Evolutionary conservation across 441 rosid genomes (phyloP), one percentile per base, ranked within the genome.

Genomic region (Aquilaria agallochum): DNA sequence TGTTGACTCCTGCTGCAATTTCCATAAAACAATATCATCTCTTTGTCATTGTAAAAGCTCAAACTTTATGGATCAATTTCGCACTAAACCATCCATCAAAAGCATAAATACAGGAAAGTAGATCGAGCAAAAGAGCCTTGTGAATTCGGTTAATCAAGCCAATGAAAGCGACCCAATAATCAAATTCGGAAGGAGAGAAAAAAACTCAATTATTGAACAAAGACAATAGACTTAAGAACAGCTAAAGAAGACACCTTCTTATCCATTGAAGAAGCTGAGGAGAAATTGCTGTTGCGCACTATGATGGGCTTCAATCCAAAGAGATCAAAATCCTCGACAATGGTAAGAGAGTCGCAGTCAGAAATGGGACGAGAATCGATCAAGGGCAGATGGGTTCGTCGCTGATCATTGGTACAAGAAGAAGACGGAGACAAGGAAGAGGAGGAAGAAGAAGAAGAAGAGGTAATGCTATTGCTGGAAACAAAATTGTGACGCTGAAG

Each of bases 231-330:
- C 31, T 20, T 20, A 48, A 3, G 56, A 11, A n/a, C 9, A 40
- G 45, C 45, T 40, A 36, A 31, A 50, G 44, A 59, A 36, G 52
- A n/a, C 40, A 88, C 97, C 97, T 94, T 94, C 72, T 80, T 91
- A 82, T 85, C 96, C 97, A 90, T 93, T 55, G 76, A 51, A 8
- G 60, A 45, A 71, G 53, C 5, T 53, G 40, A 55, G 61, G 72
- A 79, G 78, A 76, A 62, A 67, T 50, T 53, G 10, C 87, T 83
- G 60, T 79, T 80, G 20, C 95, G 97, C 53, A 91, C 97, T 47
- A 74, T 82, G 72, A 91, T 58, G 65, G 5, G 68, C 42, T 68
- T 72, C 50, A 89, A 68, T 2, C 76, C 79, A 64, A 85, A 80
- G 12, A 78, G 36, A 65, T 86, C 80, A 60, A 83, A 82, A 69